Evolutionary conservation across 1,139 yeast genomes (phyloP).

Genomic region (Scheffersomyces parashehatae): DNA sequence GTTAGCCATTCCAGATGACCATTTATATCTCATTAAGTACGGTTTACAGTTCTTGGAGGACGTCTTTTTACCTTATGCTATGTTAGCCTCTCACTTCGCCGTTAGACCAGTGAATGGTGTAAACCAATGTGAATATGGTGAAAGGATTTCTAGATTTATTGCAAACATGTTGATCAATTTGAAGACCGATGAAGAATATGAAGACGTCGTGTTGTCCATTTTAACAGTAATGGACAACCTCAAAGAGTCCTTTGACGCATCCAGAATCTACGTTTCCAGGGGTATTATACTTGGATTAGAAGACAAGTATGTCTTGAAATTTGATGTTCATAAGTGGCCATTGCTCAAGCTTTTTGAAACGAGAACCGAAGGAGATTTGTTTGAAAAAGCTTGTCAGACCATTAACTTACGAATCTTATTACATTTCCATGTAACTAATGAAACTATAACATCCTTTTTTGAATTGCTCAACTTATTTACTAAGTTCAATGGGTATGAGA

Average conservation of each 20-base stretch:
- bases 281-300: constrained; percentile 61
- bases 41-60: constrained; percentile 50
- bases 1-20: constrained; percentile 50
- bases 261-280: constrained; percentile 59
- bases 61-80: constrained; percentile 60
- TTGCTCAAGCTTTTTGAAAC: constrained; percentile 51
- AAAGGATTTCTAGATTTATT: constrained; percentile 49
- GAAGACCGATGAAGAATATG: constrained; percentile 26
- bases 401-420: constrained; percentile 48
- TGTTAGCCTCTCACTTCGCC: constrained; percentile 64
- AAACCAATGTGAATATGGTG: constrained; percentile 59
- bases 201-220: constrained; percentile 24
- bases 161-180: constrained; percentile 41
- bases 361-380: constrained; percentile 60
- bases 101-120: constrained; percentile 28
- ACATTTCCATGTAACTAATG: constrained; percentile 22
- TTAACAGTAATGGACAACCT: constrained; percentile 48
- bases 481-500: constrained; percentile 37
- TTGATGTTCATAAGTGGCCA: constrained; percentile 30
- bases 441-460: constrained; percentile 22
- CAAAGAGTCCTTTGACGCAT: constrained; percentile 66
- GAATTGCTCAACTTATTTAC: constrained; percentile 39
- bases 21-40: constrained; percentile 51
- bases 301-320: constrained; percentile 23
- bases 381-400: constrained; percentile 51